Conservation (phyloP, 805 yeast genomes). For the Schwanniomyces pseudopolymorphus region DNA sequence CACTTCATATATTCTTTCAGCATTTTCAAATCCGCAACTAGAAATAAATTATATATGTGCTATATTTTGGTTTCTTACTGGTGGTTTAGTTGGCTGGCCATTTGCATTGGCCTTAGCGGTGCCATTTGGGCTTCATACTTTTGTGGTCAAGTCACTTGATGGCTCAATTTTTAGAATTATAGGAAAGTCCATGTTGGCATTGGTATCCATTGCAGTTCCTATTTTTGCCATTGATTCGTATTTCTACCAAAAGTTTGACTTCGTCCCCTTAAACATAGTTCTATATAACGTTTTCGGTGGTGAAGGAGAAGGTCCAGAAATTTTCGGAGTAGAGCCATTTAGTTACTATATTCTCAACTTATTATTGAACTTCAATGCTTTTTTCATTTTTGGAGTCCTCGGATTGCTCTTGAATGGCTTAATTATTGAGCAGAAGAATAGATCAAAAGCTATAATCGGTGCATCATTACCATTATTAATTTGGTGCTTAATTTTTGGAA, state of each 20-base stretch:
- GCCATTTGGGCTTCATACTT: conserved; percentile 51
- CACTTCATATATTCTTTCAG: conserved; percentile 33
- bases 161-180: conserved; percentile 1
- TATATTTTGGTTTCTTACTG: conserved; percentile 51
- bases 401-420: conserved; percentile 34
- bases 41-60: conserved; percentile 16
- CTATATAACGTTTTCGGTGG: conserved; percentile 74
- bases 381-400: conserved; percentile 41
- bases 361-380: conserved; percentile 68
- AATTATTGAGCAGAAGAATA: conserved; percentile 6
- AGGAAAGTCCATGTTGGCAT: conserved; percentile 3
- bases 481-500: conserved; percentile 67
- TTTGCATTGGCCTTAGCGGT: conserved; percentile 65
- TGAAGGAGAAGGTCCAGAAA: conserved; percentile 79
- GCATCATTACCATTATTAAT: conserved; percentile 50
- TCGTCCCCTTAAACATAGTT: conserved; percentile 82
- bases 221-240: conserved; percentile 53
- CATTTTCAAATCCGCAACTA: conserved; percentile 9
- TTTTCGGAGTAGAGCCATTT: conserved; percentile 85
- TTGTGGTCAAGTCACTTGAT: conserved; percentile 4
- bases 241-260: conserved; percentile 57
- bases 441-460: conserved; percentile 9
- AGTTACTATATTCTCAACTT: conserved; percentile 69
- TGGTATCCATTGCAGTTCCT: conserved; percentile 16
- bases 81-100: conserved; percentile 91